phyloP scores from a whole-genome alignment of 306 rosid species.

The Coriaria nepalensis region DNA sequence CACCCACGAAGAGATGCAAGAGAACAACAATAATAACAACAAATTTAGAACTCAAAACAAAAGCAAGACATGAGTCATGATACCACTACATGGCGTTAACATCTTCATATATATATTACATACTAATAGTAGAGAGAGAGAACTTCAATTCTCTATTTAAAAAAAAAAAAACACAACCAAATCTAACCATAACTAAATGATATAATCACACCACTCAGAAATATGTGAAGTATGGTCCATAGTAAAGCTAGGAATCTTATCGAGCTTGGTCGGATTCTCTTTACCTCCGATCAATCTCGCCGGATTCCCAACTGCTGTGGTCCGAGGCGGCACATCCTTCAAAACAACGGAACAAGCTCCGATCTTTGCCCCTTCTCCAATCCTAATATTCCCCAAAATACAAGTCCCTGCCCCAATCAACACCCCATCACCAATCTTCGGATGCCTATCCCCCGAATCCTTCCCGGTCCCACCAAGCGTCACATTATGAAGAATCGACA shows the following conservation, averaged over 20 bases:
- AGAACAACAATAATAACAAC: too few species aligned
- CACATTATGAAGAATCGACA: constrained; percentile 74
- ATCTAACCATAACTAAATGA: constrained; percentile 11
- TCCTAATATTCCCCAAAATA: constrained; percentile 63
- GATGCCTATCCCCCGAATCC: constrained; percentile 65
- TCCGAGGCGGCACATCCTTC: constrained; percentile 79
- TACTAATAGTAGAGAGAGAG: too few species aligned
- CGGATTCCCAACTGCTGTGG: constrained; percentile 88
- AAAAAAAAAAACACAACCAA: too few species aligned
- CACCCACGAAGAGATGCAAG: too few species aligned
- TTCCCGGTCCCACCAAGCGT: constrained; percentile 96
- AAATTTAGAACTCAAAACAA: too few species aligned
- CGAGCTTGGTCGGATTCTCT: constrained; percentile 51
- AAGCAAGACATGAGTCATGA: too few species aligned
- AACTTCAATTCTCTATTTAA: too few species aligned
- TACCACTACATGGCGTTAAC: too few species aligned
- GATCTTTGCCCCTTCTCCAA: constrained; percentile 77
- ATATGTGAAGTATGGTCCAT: constrained; percentile 82
- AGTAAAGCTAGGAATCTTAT: constrained; percentile 65
- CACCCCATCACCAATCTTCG: constrained; percentile 90
- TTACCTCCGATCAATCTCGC: constrained; percentile 82
- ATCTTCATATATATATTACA: too few species aligned
- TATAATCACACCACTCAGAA: constrained; percentile 63
- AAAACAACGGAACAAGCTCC: constrained; percentile 90
- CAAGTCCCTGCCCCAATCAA: constrained; percentile 86